phyloP scores from a whole-genome alignment of 2,329 filamentous ascomycete genomes.

The Monilinia fructigena region DNA sequence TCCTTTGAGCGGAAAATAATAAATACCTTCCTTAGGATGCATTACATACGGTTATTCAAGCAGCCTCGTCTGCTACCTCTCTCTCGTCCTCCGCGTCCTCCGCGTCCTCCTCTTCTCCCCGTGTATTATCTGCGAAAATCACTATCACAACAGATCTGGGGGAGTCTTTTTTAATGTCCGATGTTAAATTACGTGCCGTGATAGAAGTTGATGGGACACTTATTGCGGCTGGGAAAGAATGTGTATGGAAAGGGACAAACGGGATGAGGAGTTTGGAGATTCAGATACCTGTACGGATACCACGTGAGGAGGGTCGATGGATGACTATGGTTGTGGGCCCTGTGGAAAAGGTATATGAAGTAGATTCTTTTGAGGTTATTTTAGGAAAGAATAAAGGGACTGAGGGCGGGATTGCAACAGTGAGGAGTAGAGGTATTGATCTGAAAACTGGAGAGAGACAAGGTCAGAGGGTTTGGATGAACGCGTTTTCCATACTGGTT shows the following conservation, averaged over 20 bases:
- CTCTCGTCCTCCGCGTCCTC: no score
- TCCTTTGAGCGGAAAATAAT: neutral
- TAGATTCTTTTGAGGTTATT: conserved; percentile 25
- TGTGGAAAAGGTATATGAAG: conserved; percentile 19
- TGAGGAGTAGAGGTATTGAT: conserved; percentile 33
- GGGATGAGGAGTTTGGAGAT: conserved; percentile 35
- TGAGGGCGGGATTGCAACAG: conserved; percentile 29
- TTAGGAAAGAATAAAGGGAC: conserved; percentile 12
- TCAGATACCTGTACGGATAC: conserved; percentile 21
- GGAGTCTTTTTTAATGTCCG: conserved; percentile 38
- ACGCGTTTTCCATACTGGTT: conserved; percentile 28
- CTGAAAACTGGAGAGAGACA: neutral
- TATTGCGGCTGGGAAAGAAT: conserved; percentile 23
- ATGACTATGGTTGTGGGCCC: conserved; percentile 32
- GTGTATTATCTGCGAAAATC: conserved; percentile 48
- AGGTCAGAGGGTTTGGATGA: conserved; percentile 29
- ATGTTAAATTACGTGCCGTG: conserved; percentile 30
- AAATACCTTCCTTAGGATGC: conserved; percentile 40
- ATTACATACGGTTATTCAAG: conserved; percentile 69
- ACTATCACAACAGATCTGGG: conserved; percentile 70
- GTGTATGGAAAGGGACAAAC: conserved; percentile 33
- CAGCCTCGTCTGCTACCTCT: conserved; percentile 50
- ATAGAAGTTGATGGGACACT: conserved; percentile 24
- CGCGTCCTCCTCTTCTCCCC: conserved; percentile 1
- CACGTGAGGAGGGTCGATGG: neutral